Evolutionary conservation across 352 stramenopile genomes (phyloP).

Genomic region (Phytopythium oedochilum): DNA sequence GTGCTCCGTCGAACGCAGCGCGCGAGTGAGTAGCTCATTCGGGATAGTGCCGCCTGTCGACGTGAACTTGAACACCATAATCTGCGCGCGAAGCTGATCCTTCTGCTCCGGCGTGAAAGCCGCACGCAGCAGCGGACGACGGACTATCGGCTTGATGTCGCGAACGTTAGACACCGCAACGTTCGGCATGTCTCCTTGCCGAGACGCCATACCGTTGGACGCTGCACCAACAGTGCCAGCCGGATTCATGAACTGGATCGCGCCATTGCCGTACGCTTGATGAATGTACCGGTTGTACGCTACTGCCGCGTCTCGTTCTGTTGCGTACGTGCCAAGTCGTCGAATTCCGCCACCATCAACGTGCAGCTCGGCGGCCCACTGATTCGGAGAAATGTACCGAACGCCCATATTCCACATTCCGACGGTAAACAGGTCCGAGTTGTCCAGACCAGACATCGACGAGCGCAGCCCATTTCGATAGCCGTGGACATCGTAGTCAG

Average conservation of each 20-base stretch:
- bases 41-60: slow-evolving; percentile 74
- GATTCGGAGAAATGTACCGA: slow-evolving; percentile 62
- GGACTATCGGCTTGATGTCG: slow-evolving; percentile 46
- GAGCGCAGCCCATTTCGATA: slow-evolving; percentile 63
- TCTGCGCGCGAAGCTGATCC: slow-evolving; percentile 84
- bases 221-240: slow-evolving; percentile 26
- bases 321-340: slow-evolving; percentile 59
- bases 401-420: slow-evolving; percentile 86
- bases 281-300: slow-evolving; percentile 87
- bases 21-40: slow-evolving; percentile 65
- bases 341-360: slow-evolving; percentile 79
- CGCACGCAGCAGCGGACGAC: slow-evolving; percentile 41
- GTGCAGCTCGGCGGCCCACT: slow-evolving; percentile 82
- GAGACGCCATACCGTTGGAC: slow-evolving; percentile 8
- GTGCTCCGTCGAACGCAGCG: slow-evolving; percentile 59
- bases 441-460: slow-evolving; percentile 65
- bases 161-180: slow-evolving; percentile 44
- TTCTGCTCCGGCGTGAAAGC: slow-evolving; percentile 82
- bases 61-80: slow-evolving; percentile 91
- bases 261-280: slow-evolving; percentile 75
- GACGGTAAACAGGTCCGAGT: slow-evolving; percentile 63
- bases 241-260: slow-evolving; percentile 85
- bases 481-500: slow-evolving; percentile 30
- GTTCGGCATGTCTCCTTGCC: slow-evolving; percentile 26
- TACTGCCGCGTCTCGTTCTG: slow-evolving; percentile 73